Evolutionary conservation across 208 protist species (phyloP), one percentile per base, ranked within the genome.

Genomic region (Trypanosoma rangeli): DNA sequence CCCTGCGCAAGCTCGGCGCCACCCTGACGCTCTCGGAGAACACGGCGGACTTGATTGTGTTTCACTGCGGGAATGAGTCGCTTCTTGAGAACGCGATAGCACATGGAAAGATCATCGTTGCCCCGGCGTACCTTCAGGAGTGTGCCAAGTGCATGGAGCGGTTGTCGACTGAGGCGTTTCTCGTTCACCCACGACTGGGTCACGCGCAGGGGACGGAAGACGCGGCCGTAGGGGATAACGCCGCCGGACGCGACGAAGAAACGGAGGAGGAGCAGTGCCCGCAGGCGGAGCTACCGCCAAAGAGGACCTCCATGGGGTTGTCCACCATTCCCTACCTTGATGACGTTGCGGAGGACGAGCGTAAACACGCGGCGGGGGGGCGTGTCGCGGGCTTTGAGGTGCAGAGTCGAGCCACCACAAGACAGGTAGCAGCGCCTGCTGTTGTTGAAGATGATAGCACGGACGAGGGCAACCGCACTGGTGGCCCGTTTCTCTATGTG

Each of bases 31-130:
- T 89, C 9, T 89, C 82, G 49, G 82, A 83, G 13, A 58, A 53
- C 4, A 77, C 77, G 5, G 87, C 87, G 1, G 76, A 86, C 46
- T 46, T 93, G 13, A 68, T 93, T 39, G 72, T 93, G 13, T 84
- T 83, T 62, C 69, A 86, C 62, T 61, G 81, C 55, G 84, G 79
- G 49, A 85, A 52, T 53, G 29, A 61, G 0, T 44, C 81, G 16
- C 62, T 85, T 29, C 48, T 91, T 16, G 61, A 69, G 5, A 73
- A 49, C 31, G 42, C 55, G 28, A 64, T 58, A 9, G 63, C 64
- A 18, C 50, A 59, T 28, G 81, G 76, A 64, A 90, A 85, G 49
- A 63, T 54, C 0, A 74, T 88, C 8, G 82, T 93, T 8, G 24
- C 39, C 2, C 87, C 87, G 3, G 68, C 53, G 57, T 93, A 90